Evolutionary conservation across 1,284 basidiomycete species (phyloP), one percentile per base, ranked within the genome.

Genomic region (Trichosporon sp.): DNA sequence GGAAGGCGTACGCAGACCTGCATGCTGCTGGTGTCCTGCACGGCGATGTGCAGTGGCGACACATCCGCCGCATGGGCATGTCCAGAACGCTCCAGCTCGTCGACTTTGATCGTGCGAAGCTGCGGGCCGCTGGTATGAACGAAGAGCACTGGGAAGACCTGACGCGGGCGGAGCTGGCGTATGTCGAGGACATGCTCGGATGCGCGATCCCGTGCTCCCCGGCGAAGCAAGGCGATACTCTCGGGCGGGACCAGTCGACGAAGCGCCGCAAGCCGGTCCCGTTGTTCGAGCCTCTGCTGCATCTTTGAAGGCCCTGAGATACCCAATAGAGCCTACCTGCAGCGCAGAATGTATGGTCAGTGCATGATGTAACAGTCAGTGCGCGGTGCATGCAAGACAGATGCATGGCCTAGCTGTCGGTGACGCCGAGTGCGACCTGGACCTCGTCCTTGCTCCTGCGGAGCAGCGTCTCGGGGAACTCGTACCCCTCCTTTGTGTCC

Each of bases 381-480:
- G 47, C 21, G 9, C 12, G 5, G 34, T 34, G 12, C 34, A 25
- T 9, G 21, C 21, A 25, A 23, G 2, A 23, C 11, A 25, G 18
- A 62, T 38, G 62, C 62, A 62, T 60, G 53, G 18, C n/a, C 47
- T 66, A 67, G 1, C 64, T 75, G 6, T 66, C 74, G 12, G 70
- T 68, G 7, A 83, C 78, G 15, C 84, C 85, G 12, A 86, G 73
- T 25, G 86, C 76, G 47, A 83, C 83, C 65, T 76, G 78, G 12
- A 86, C 85, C 73, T 86, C 85, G 38, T 85, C 84, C 68, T 79
- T 80, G 6, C 81, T 81, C 58, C 90, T 88, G n/a, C 92, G 90
- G 51, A 97, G 82, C 72, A 97, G 79, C n/a, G 93, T 95, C 73
- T 90, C 87, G 12, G 89, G 90, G 53, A 93, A 93, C 82, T 97